Evolutionary conservation across 2,329 filamentous ascomycete species (phyloP).

Genomic region (Phoma sp.): DNA sequence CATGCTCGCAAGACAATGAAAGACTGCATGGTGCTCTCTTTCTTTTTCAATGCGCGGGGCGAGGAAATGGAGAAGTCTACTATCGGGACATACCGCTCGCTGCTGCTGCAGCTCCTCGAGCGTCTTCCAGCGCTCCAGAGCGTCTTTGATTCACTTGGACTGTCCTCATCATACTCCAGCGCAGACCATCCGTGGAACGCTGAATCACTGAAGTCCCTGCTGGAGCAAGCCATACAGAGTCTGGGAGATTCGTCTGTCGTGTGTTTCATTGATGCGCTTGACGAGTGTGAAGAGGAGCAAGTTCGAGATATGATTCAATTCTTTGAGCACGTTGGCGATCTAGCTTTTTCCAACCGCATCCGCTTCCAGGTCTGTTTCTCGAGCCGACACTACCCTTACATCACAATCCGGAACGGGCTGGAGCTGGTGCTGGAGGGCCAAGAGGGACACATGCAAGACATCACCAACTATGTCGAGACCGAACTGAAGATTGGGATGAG

Average conservation of each 20-base stretch:
- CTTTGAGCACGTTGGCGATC: slow-evolving; percentile 50
- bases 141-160: slow-evolving; percentile 5
- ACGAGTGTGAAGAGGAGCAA: slow-evolving; percentile 57
- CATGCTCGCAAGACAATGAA: slow-evolving; percentile 18
- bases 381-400: slow-evolving; percentile 54
- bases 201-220: too few species aligned
- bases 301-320: slow-evolving; percentile 53
- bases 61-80: slow-evolving; percentile 29
- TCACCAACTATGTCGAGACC: slow-evolving; percentile 33
- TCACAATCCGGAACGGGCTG: slow-evolving; percentile 42
- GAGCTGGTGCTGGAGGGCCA: slow-evolving; percentile 46
- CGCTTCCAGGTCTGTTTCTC: slow-evolving; percentile 25
- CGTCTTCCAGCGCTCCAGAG: slow-evolving; percentile 15
- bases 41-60: slow-evolving; percentile 40
- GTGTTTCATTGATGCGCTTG: slow-evolving; percentile 54
- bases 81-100: slow-evolving; percentile 32
- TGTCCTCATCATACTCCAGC: slow-evolving; percentile 9
- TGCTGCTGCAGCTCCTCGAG: slow-evolving; percentile 35
- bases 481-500: slow-evolving; percentile 31
- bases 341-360: too few species aligned
- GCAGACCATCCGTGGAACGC: too few species aligned
- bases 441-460: slow-evolving; percentile 47
- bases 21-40: slow-evolving; percentile 15
- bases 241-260: slow-evolving; percentile 23
- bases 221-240: too few species aligned